phyloP scores from a whole-genome alignment of 768 basidiomycete genomes.

The Hortiboletus flavorubellus region DNA sequence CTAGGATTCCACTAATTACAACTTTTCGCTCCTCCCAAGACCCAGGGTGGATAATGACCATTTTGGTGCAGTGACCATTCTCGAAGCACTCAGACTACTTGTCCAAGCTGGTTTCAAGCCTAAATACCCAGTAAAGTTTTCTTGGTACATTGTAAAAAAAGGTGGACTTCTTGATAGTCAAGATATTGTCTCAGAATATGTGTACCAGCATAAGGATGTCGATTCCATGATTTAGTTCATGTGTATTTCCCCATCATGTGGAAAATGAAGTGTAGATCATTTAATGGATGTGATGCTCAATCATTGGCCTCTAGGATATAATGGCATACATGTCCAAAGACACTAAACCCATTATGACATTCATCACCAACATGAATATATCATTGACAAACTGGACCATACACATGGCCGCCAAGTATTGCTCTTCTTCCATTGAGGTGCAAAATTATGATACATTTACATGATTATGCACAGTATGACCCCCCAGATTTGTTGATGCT shows the following conservation, averaged over 20 bases:
- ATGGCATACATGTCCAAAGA: slow-evolving; percentile 31
- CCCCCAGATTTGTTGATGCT: too few relatives aligned
- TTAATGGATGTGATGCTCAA: too few relatives aligned
- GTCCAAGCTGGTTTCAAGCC: slow-evolving; percentile 68
- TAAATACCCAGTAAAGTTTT: slow-evolving; percentile 65
- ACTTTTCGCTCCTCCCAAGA: slow-evolving; percentile 38
- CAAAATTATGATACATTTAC: slow-evolving; percentile 31
- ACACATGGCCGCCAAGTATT: slow-evolving; percentile 33
- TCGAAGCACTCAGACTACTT: slow-evolving; percentile 72
- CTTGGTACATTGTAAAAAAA: slow-evolving; percentile 81
- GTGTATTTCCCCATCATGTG: slow-evolving; percentile 21
- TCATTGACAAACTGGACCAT: slow-evolving; percentile 42
- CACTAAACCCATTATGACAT: slow-evolving; percentile 11
- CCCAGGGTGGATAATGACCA: slow-evolving; percentile 52
- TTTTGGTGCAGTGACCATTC: slow-evolving; percentile 69
- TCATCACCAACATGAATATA: slow-evolving; percentile 40
- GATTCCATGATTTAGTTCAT: slow-evolving; percentile 50
- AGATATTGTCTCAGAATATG: slow-evolving; percentile 51
- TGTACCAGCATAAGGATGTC: slow-evolving; percentile 41
- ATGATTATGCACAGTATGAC: too few relatives aligned
- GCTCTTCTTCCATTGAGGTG: slow-evolving; percentile 10
- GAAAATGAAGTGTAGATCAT: too few relatives aligned
- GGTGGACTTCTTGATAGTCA: slow-evolving; percentile 31
- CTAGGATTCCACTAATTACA: slow-evolving; percentile 43
- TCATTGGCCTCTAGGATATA: slow-evolving; percentile 27